Evolutionary conservation across 208 protist genomes (phyloP).

Genomic region (Crithidia mellificae): DNA sequence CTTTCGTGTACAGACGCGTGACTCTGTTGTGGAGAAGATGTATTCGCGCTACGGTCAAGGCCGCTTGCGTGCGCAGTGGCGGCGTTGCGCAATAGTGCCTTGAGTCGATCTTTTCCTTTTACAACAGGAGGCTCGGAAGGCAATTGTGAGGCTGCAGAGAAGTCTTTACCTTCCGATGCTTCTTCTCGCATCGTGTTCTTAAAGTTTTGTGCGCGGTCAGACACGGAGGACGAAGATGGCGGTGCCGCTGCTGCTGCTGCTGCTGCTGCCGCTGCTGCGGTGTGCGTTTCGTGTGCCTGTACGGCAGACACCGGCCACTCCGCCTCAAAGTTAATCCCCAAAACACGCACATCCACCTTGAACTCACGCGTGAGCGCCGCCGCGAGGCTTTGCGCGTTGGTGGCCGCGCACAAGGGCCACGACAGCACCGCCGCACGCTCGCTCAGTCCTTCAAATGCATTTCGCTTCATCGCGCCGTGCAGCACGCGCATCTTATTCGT

Average conservation of each 20-base stretch:
- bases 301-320: constrained; percentile 25
- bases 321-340: constrained; percentile 61
- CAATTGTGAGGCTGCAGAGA: too few species aligned
- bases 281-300: neutral
- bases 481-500: constrained; percentile 72
- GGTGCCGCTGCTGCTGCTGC: neutral
- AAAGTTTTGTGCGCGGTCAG: too few species aligned
- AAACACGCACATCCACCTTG: constrained; percentile 69
- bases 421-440: constrained; percentile 76
- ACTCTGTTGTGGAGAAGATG: too few species aligned
- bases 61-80: neutral
- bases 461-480: constrained; percentile 61
- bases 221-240: too few species aligned
- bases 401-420: constrained; percentile 70
- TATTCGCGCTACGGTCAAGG: too few species aligned
- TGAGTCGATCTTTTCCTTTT: neutral
- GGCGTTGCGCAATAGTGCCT: constrained; percentile 8
- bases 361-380: constrained; percentile 61
- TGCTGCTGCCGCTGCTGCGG: neutral
- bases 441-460: constrained; percentile 61
- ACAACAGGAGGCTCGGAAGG: too few species aligned
- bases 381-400: constrained; percentile 55
- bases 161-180: too few species aligned
- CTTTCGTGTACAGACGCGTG: too few species aligned
- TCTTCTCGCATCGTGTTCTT: too few species aligned